A percentile compares a stretch with the other conserved stretches of the same genome.
Evolutionary conservation across 441 rosid species (phyloP).

Genomic region (Populus trichocarpa): DNA sequence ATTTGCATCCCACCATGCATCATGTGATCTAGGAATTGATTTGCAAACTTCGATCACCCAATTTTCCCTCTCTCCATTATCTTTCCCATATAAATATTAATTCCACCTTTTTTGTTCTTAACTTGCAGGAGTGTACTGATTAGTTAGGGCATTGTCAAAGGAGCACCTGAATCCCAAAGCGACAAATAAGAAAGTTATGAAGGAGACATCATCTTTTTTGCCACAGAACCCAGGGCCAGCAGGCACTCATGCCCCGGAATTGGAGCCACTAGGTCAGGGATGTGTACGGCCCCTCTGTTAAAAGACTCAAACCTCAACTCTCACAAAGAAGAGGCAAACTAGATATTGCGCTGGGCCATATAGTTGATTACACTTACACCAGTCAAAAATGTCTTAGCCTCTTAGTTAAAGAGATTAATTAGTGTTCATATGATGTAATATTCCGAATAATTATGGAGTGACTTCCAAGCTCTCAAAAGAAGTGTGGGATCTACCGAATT

Average conservation of each 20-base stretch:
- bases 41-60: neutral
- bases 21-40: neutral
- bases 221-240: neutral
- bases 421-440: neutral
- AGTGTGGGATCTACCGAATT: slow-evolving; percentile 23
- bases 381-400: slow-evolving; percentile 22
- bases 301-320: slow-evolving; percentile 19
- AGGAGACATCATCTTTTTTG: neutral
- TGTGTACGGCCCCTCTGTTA: neutral
- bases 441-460: slow-evolving; percentile 29
- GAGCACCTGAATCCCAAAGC: slow-evolving; percentile 1
- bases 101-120: slow-evolving; percentile 6
- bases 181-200: neutral
- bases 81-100: neutral
- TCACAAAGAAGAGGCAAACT: slow-evolving; percentile 29
- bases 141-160: slow-evolving; percentile 1
- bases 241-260: slow-evolving; percentile 1
- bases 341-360: slow-evolving; percentile 34
- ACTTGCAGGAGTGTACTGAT: neutral
- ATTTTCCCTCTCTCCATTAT: neutral
- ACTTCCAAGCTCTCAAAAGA: slow-evolving; percentile 28
- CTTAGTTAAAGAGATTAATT: neutral
- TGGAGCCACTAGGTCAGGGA: neutral
- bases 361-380: slow-evolving; percentile 10
- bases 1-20: neutral